A percentile compares a stretch with the other conserved stretches of the same genome.
Conservation (phyloP, 345 rosid genomes). For the Citrus reticulata region DNA sequence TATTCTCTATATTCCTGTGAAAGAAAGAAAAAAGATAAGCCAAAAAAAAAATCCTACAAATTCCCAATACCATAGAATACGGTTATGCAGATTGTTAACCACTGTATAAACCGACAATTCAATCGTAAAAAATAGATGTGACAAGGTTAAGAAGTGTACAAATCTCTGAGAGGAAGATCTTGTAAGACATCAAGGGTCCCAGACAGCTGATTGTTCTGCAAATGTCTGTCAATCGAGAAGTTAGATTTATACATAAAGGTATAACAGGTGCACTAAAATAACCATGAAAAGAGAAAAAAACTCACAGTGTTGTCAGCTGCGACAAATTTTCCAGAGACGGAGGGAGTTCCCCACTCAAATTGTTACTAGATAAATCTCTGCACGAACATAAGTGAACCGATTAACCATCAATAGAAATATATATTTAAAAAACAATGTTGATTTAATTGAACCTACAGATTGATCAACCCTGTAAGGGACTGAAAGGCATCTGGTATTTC, state of each 20-base stretch:
- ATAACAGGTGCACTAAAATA: background rate
- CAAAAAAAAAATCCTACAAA: background rate
- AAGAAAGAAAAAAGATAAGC: slow-evolving; percentile 7
- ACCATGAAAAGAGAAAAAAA: slow-evolving; percentile 3
- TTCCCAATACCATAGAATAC: background rate
- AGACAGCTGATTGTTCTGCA: slow-evolving; percentile 86
- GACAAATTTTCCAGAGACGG: slow-evolving; percentile 60
- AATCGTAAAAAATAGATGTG: slow-evolving; percentile 14
- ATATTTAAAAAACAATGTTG: slow-evolving; percentile 8
- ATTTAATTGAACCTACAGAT: slow-evolving; percentile 60
- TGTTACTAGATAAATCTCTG: slow-evolving; percentile 87
- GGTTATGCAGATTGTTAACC: background rate
- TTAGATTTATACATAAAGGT: slow-evolving; percentile 23
- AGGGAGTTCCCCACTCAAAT: slow-evolving; percentile 80
- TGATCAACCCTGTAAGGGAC: slow-evolving; percentile 59
- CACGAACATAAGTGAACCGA: slow-evolving; percentile 23
- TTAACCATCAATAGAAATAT: slow-evolving; percentile 10
- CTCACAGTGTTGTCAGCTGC: slow-evolving; percentile 78
- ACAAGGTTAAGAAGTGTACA: slow-evolving; percentile 50
- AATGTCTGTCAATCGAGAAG: slow-evolving; percentile 54
- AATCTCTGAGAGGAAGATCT: slow-evolving; percentile 76
- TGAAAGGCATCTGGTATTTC: slow-evolving; percentile 85
- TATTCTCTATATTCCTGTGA: slow-evolving; percentile 87
- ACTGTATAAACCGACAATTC: background rate
- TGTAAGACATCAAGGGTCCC: slow-evolving; percentile 85